Evolutionary conservation across 495 filamentous ascomycete genomes (phyloP).

Genomic region (Neurospora intermedia): DNA sequence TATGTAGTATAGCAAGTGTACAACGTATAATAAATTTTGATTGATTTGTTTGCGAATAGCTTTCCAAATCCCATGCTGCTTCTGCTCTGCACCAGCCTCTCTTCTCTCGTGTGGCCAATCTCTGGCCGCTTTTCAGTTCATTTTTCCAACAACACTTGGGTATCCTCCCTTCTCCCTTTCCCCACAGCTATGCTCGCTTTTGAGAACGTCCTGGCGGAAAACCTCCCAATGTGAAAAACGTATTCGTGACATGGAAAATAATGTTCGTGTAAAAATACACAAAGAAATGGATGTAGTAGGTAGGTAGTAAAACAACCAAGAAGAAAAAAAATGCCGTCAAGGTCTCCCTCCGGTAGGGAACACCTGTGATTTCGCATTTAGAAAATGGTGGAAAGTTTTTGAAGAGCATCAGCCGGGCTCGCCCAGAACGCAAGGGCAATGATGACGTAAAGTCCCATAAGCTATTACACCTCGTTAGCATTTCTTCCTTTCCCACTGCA

Average conservation of each 20-base stretch:
- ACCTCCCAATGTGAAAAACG: not conserved
- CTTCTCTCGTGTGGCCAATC: not conserved
- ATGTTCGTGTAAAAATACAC: not conserved
- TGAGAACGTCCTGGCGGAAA: not conserved
- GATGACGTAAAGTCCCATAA: constrained; percentile 58
- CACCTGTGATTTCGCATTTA: not conserved
- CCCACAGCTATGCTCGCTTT: no score
- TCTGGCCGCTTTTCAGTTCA: not conserved
- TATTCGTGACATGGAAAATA: not conserved
- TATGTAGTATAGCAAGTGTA: not conserved
- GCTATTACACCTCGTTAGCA: constrained; percentile 14
- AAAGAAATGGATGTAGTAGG: not conserved
- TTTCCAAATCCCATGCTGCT: not conserved
- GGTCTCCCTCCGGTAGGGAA: no score
- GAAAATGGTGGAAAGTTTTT: constrained; percentile 1
- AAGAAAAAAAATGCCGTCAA: not conserved
- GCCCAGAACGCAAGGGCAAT: constrained; percentile 86
- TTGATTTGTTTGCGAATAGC: not conserved
- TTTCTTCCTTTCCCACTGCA: not conserved
- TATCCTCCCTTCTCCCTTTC: not conserved
- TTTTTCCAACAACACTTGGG: not conserved
- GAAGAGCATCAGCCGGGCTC: constrained; percentile 57
- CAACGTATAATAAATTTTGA: not conserved
- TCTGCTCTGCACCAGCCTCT: not conserved
- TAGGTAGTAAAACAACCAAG: not conserved